phyloP scores from a whole-genome alignment of 2,329 filamentous ascomycete species.

The Hypoxylon sp. region DNA sequence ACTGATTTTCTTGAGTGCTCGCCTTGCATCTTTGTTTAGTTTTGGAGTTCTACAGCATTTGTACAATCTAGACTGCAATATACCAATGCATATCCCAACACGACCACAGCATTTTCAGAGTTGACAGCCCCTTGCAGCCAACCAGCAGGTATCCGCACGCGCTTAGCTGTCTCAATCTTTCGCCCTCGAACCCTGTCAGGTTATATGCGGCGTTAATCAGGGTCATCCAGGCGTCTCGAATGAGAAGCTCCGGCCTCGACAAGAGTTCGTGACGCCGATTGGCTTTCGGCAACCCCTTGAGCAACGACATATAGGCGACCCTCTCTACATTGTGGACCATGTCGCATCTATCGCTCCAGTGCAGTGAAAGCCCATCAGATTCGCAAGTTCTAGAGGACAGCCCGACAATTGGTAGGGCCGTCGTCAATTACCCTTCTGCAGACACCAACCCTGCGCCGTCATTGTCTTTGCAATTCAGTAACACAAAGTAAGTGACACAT shows the following conservation, averaged over 20 bases:
- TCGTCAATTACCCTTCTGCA: constrained; percentile 50
- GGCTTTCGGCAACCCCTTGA: constrained; percentile 47
- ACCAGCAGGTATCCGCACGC: constrained; percentile 39
- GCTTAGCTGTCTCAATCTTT: constrained; percentile 44
- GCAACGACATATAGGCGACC: constrained; percentile 44
- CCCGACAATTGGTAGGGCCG: constrained; percentile 62
- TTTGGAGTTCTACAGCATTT: constrained; percentile 10
- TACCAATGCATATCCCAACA: background rate
- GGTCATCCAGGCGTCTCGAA: constrained; percentile 61
- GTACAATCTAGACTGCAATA: constrained; percentile 20
- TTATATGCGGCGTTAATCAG: constrained; percentile 66
- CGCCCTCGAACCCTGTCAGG: constrained; percentile 45
- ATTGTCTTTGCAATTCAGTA: constrained; percentile 45
- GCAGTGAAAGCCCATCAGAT: constrained; percentile 60
- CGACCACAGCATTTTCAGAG: constrained; percentile 9
- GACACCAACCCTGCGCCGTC: constrained; percentile 50
- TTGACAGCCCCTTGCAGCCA: constrained; percentile 22
- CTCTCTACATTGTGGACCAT: constrained; percentile 63
- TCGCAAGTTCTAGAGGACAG: constrained; percentile 59
- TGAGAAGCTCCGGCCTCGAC: constrained; percentile 56
- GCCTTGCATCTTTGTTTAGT: constrained; percentile 7
- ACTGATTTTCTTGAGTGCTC: constrained; percentile 25
- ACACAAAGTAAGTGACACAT: constrained; percentile 39
- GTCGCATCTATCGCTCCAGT: constrained; percentile 67
- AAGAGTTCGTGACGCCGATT: constrained; percentile 51